phyloP scores from a whole-genome alignment of 805 yeast species.

The Starmerella sp. region DNA sequence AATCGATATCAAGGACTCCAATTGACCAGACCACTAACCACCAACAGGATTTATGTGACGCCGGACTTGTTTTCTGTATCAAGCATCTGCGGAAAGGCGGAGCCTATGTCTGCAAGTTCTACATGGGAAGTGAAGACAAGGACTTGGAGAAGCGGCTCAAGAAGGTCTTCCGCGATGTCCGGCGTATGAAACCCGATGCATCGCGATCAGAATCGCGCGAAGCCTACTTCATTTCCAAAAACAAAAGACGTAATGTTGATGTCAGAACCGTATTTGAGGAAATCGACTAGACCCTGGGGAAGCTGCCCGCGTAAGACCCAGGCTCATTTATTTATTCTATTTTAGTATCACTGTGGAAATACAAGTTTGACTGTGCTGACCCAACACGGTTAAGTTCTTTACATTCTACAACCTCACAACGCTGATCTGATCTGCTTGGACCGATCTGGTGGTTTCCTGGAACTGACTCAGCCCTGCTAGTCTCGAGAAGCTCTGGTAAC shows the following conservation, averaged over 20 bases:
- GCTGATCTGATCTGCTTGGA: too few species aligned
- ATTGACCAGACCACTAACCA: conserved; percentile 7
- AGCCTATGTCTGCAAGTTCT: conserved; percentile 67
- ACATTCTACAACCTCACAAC: too few species aligned
- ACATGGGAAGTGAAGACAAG: conserved; percentile 68
- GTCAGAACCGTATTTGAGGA: conserved; percentile 7
- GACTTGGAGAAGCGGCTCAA: conserved; percentile 49
- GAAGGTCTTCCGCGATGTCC: conserved; percentile 50
- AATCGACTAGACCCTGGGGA: neutral
- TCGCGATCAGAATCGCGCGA: conserved; percentile 73
- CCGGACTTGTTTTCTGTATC: conserved; percentile 68
- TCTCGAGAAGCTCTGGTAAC: too few species aligned
- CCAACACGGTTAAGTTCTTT: too few species aligned
- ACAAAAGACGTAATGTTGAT: conserved; percentile 26
- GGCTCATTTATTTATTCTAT: neutral
- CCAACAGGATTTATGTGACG: conserved; percentile 71
- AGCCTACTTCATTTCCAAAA: conserved; percentile 63
- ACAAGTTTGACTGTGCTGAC: too few species aligned
- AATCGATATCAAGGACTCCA: neutral
- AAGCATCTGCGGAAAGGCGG: conserved; percentile 65
- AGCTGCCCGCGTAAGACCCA: neutral
- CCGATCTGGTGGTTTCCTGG: too few species aligned
- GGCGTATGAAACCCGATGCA: conserved; percentile 68
- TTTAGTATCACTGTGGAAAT: neutral
- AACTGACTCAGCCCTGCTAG: neutral